Conservation (phyloP, 2,329 filamentous ascomycete genomes). For the Tolypocladium amazonense region DNA sequence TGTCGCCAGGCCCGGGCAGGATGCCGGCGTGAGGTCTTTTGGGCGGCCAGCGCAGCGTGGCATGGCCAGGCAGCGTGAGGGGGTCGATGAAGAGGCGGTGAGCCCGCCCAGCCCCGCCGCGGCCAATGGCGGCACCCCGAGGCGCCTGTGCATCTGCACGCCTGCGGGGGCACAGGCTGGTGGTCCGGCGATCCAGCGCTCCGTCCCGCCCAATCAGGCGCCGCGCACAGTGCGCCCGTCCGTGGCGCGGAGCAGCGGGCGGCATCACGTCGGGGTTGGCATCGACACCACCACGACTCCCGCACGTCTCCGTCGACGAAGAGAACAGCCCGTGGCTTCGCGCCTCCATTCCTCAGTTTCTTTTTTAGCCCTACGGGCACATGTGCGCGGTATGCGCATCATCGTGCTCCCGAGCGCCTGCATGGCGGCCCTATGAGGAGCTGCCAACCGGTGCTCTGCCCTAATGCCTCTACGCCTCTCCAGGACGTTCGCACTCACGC, state of each 20-base stretch:
- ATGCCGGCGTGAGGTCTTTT: neutral
- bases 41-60: neutral
- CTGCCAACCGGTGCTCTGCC: neutral
- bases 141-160: constrained; percentile 19
- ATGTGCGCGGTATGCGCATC: neutral
- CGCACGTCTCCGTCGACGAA: no score
- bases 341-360: neutral
- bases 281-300: neutral
- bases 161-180: constrained; percentile 11
- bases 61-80: constrained; percentile 6
- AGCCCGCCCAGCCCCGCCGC: constrained; percentile 21
- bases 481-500: no score
- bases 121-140: constrained; percentile 22
- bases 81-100: constrained; percentile 25
- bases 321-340: neutral
- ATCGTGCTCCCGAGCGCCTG: neutral
- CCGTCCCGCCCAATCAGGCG: constrained; percentile 3
- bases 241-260: neutral
- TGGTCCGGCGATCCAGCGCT: constrained; percentile 13
- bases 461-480: no score
- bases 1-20: neutral
- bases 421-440: neutral
- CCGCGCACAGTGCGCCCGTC: constrained; percentile 1
- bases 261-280: neutral
- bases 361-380: neutral